phyloP scores from a whole-genome alignment of 2,329 filamentous ascomycete genomes.

The Fusarium metavorans region DNA sequence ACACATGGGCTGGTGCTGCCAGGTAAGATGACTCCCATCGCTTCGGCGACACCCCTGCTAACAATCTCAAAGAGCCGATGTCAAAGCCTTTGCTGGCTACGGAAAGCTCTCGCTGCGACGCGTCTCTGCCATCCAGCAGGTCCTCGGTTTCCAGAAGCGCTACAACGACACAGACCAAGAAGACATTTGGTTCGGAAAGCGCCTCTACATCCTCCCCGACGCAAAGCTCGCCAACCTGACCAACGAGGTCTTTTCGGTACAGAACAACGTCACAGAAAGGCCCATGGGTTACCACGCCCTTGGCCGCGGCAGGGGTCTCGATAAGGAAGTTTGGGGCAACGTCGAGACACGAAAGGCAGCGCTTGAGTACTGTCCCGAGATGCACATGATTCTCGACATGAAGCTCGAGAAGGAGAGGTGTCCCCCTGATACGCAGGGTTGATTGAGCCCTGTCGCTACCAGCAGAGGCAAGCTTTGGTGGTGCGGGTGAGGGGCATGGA shows the following conservation, averaged over 20 bases:
- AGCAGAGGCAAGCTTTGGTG: not conserved
- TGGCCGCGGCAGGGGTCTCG: not conserved
- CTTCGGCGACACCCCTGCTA: not conserved
- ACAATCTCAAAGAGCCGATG: not conserved
- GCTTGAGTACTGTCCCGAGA: constrained; percentile 1
- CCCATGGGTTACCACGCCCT: not conserved
- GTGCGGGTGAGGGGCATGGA: not conserved
- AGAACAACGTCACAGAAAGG: not conserved
- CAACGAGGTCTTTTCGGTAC: not conserved
- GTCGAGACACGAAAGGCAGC: not conserved
- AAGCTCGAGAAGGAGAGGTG: constrained; percentile 4
- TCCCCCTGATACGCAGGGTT: not conserved
- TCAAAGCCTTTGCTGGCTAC: not conserved
- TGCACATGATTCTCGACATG: constrained; percentile 3
- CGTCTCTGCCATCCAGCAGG: not conserved
- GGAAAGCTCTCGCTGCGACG: constrained; percentile 2
- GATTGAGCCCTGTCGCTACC: not conserved
- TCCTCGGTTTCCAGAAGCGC: constrained; percentile 2
- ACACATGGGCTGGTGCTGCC: not conserved
- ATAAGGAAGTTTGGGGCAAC: not conserved
- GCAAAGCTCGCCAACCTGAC: not conserved
- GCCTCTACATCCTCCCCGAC: not conserved
- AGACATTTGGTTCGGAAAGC: not conserved
- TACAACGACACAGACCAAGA: not conserved
- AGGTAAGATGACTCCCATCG: not conserved